Conservation (phyloP, 2,329 filamentous ascomycete genomes). For the Fusarium sp. region DNA sequence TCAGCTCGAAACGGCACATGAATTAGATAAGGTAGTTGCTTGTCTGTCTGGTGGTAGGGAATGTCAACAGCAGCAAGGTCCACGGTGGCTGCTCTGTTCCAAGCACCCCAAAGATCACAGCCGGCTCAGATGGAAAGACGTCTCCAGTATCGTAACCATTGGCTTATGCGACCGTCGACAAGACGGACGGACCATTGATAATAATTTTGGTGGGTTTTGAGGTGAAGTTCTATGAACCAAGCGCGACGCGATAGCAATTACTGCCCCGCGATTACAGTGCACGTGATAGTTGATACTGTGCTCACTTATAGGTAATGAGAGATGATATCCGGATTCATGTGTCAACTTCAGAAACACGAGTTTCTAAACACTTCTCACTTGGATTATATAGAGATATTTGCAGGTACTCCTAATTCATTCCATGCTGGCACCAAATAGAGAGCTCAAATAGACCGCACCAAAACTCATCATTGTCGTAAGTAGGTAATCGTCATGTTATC, state of each 20-base stretch:
- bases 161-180: conserved; percentile 2
- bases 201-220: background rate
- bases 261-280: conserved; percentile 41
- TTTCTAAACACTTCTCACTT: background rate
- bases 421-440: conserved; percentile 5
- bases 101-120: conserved; percentile 1
- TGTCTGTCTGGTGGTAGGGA: background rate
- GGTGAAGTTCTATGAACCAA: conserved; percentile 8
- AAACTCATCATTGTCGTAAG: conserved; percentile 8
- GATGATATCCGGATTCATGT: too few species aligned
- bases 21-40: conserved; percentile 49
- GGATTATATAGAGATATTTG: background rate
- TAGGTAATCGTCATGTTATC: conserved; percentile 15
- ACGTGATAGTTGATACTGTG: conserved; percentile 20
- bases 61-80: background rate
- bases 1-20: conserved; percentile 67
- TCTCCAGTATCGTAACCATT: conserved; percentile 6
- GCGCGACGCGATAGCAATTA: conserved; percentile 36
- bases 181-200: conserved; percentile 8
- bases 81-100: background rate
- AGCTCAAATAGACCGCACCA: conserved; percentile 15
- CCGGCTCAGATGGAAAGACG: conserved; percentile 2
- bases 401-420: background rate
- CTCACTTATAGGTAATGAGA: conserved; percentile 2
- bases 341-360: background rate